Evolutionary conservation across 2,329 filamentous ascomycete genomes (phyloP).

Genomic region (Onygenales sp.): DNA sequence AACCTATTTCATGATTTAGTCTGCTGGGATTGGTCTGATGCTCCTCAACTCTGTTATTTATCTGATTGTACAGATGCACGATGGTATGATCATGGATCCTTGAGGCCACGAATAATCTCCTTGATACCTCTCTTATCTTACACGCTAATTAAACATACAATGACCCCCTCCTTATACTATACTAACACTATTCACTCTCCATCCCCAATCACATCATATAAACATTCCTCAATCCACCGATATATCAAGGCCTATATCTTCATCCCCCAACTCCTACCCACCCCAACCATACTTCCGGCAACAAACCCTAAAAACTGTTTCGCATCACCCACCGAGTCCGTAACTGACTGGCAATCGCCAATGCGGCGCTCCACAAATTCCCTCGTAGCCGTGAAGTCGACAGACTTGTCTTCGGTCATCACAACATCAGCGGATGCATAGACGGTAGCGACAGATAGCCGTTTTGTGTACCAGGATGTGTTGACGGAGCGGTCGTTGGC

Average conservation of each 20-base stretch:
- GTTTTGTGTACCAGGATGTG: slow-evolving; percentile 75
- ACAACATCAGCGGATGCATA: slow-evolving; percentile 77
- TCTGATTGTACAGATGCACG: too few species aligned
- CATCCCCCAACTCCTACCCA: slow-evolving; percentile 78
- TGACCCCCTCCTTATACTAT: background rate
- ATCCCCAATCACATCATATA: background rate
- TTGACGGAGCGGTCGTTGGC: slow-evolving; percentile 76
- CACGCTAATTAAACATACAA: background rate
- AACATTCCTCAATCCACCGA: background rate
- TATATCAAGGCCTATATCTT: slow-evolving; percentile 49
- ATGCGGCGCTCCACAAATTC: slow-evolving; percentile 69
- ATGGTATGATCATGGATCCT: too few species aligned
- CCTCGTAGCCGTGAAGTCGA: slow-evolving; percentile 65
- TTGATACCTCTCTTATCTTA: background rate
- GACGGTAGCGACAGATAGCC: slow-evolving; percentile 52
- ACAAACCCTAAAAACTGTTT: slow-evolving; percentile 78
- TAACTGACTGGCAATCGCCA: slow-evolving; percentile 56
- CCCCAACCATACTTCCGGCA: slow-evolving; percentile 63
- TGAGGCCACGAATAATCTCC: background rate
- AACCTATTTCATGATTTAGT: too few species aligned
- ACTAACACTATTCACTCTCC: background rate
- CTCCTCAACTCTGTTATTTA: too few species aligned
- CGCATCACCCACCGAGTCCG: slow-evolving; percentile 53
- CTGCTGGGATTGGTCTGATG: too few species aligned
- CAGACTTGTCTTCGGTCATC: slow-evolving; percentile 80